Evolutionary conservation across 1,284 basidiomycete species (phyloP).

Genomic region (Tylopilus orsonianus): DNA sequence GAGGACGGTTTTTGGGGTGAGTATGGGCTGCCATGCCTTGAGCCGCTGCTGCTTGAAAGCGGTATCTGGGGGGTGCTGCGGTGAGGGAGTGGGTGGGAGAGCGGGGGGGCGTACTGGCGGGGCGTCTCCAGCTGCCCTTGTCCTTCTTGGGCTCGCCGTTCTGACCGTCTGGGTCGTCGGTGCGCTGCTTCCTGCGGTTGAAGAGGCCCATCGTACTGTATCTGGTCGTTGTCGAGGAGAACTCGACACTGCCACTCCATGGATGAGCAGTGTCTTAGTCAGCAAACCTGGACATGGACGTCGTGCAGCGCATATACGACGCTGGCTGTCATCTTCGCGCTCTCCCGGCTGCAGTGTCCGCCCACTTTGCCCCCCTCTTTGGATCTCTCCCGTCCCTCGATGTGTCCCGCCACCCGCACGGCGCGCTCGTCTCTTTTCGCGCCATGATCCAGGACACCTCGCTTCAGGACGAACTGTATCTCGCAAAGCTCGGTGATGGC

Average conservation of each 20-base stretch:
- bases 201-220: constrained; percentile 52
- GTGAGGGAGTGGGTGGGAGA: constrained; percentile 3
- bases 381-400: constrained; percentile 46
- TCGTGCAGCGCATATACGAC: constrained; percentile 47
- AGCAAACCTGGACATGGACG: constrained; percentile 43
- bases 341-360: constrained; percentile 49
- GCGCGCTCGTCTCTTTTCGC: constrained; percentile 64
- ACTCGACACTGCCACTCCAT: too few species aligned
- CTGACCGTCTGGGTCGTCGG: constrained; percentile 39
- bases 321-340: constrained; percentile 15
- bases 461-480: constrained; percentile 66
- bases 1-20: constrained; percentile 95
- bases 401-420: constrained; percentile 43
- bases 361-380: constrained; percentile 55
- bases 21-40: constrained; percentile 99
- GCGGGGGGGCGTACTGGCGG: constrained; percentile 70
- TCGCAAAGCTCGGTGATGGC: constrained; percentile 44
- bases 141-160: constrained; percentile 65
- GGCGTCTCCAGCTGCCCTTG: constrained; percentile 84
- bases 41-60: constrained; percentile 99
- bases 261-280: constrained; percentile 7
- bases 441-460: constrained; percentile 83
- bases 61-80: constrained; percentile 61
- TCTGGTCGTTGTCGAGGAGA: constrained; percentile 12
- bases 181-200: constrained; percentile 48